These are phyloP conservation scores for Sorghum bicolor DNA, from an alignment of 176 grass and related monocot species.

Conservation along the genomic window Sorghum_bicolor_NCBIv3 NC_012875.2:54460501-54461000, in stretches of 20 bases:
- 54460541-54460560: not conserved
- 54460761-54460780: constrained; percentile 51
- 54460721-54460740: constrained; percentile 50
- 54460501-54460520: not conserved
- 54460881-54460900: constrained; percentile 36
- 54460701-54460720: constrained; percentile 27
- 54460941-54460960: constrained; percentile 10
- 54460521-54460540: not conserved
- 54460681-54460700: not conserved
- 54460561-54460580: not conserved
- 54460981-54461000: constrained; percentile 39
- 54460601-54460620: not conserved
- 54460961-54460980: constrained; percentile 33
- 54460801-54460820: constrained; percentile 41
- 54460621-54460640: constrained; percentile 9
- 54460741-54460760: constrained; percentile 50
- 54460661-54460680: constrained; percentile 7
- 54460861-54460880: constrained; percentile 37
- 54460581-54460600: not conserved
- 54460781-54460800: constrained; percentile 37
- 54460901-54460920: constrained; percentile 55
- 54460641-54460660: constrained; percentile 16
- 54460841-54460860: constrained; percentile 29
- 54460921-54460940: constrained; percentile 27
- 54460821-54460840: constrained; percentile 56